These are phyloP conservation scores for Spathaspora arborariae DNA, from an alignment of 805 yeast species.

Conservation along the genomic window DNA sequence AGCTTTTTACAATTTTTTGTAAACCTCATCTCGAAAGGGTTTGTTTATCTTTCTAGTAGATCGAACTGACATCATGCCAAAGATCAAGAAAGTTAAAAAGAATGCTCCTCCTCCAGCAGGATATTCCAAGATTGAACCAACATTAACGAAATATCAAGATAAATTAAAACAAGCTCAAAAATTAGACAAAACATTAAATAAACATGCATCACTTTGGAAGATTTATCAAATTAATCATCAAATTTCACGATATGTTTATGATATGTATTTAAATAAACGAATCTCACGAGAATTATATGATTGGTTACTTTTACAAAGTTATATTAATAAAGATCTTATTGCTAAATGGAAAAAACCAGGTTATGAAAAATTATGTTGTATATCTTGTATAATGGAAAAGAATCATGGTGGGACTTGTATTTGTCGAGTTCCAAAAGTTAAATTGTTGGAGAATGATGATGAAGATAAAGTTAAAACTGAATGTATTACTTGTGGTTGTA, in stretches of 20 bases:
- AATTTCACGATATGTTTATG: slow-evolving; percentile 70
- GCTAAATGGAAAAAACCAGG: slow-evolving; percentile 84
- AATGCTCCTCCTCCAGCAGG: slow-evolving; percentile 68
- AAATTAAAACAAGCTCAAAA: slow-evolving; percentile 51
- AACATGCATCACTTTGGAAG: slow-evolving; percentile 63
- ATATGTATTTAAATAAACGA: slow-evolving; percentile 64
- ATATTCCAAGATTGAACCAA: slow-evolving; percentile 62
- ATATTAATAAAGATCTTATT: slow-evolving; percentile 65
- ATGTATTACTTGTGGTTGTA: slow-evolving; percentile 81
- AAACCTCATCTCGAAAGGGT: neutral
- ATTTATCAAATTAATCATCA: slow-evolving; percentile 70
- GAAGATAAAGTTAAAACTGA: slow-evolving; percentile 27
- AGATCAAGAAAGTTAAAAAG: slow-evolving; percentile 34
- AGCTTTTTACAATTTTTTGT: slow-evolving; percentile 11
- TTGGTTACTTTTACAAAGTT: slow-evolving; percentile 65
- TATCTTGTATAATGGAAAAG: slow-evolving; percentile 72
- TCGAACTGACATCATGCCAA: slow-evolving; percentile 33
- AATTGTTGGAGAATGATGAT: slow-evolving; percentile 32
- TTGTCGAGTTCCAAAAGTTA: slow-evolving; percentile 77
- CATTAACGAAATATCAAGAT: slow-evolving; percentile 54
- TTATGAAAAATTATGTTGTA: slow-evolving; percentile 81
- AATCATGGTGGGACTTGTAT: slow-evolving; percentile 71
- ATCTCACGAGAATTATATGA: slow-evolving; percentile 67
- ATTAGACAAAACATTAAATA: slow-evolving; percentile 39
- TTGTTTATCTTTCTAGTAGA: neutral